Conservation (phyloP, 306 rosid genomes). For the Gillenia trifoliata region DNA sequence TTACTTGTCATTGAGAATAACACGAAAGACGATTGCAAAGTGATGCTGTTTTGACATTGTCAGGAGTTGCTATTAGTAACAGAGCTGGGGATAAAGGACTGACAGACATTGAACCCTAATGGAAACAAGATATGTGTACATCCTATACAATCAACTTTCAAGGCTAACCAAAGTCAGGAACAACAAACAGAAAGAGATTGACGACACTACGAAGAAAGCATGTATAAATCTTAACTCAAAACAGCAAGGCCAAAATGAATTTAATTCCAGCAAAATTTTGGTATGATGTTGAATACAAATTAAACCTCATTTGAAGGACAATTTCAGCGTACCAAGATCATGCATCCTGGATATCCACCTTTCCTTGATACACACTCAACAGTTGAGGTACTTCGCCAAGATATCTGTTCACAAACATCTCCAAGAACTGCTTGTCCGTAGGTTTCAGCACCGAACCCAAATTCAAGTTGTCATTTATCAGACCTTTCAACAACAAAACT, state of each 20-base stretch:
- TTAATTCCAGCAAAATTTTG: too few species aligned
- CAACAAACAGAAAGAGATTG: neutral
- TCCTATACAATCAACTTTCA: neutral
- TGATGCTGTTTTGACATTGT: neutral
- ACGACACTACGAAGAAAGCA: neutral
- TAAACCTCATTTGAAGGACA: neutral
- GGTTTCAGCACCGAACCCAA: neutral
- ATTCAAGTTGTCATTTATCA: neutral
- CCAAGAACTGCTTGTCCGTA: neutral
- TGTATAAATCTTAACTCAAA: too few species aligned
- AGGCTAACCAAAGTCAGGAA: neutral
- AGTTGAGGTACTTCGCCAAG: conserved; percentile 2
- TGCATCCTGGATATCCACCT: neutral
- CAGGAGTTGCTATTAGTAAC: too few species aligned
- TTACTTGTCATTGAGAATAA: neutral
- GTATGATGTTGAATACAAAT: neutral
- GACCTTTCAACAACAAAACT: neutral
- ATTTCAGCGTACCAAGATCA: neutral
- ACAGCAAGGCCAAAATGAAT: too few species aligned
- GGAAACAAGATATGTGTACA: neutral
- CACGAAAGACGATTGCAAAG: neutral
- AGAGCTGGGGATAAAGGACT: too few species aligned
- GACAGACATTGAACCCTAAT: neutral
- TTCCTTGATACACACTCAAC: conserved; percentile 17
- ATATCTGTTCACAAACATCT: neutral